Evolutionary conservation across 2,329 filamentous ascomycete species (phyloP).

Genomic region (Chaetomium sp.): DNA sequence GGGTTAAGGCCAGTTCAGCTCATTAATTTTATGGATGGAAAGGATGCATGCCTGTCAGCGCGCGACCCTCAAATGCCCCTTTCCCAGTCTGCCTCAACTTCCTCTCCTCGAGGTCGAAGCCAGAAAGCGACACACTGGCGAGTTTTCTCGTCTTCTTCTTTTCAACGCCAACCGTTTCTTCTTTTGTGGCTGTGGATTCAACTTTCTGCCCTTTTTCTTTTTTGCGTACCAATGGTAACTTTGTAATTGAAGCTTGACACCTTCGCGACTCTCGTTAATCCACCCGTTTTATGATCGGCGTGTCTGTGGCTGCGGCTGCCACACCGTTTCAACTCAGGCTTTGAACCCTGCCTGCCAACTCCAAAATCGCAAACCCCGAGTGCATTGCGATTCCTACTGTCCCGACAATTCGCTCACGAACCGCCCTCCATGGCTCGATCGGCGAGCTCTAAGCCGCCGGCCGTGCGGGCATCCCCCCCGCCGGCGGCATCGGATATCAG

Average conservation of each 20-base stretch:
- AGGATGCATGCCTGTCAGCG: conserved; percentile 26
- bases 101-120: conserved; percentile 23
- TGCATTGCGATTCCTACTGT: conserved; percentile 7
- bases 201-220: conserved; percentile 29
- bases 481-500: conserved; percentile 16
- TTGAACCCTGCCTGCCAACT: conserved; percentile 13
- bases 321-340: conserved; percentile 14
- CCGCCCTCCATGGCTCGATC: conserved; percentile 44
- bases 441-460: conserved; percentile 43
- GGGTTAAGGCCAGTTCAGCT: conserved; percentile 36
- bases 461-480: conserved; percentile 33
- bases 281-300: conserved; percentile 30
- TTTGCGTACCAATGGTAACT: conserved; percentile 33
- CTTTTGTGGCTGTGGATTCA: conserved; percentile 26
- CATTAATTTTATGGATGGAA: conserved; percentile 28
- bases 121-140: conserved; percentile 23
- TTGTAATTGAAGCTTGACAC: conserved; percentile 46
- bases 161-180: conserved; percentile 19
- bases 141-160: conserved; percentile 22
- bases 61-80: conserved; percentile 28
- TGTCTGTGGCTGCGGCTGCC: conserved; percentile 26
- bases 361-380: background rate
- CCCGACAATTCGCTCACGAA: conserved; percentile 4
- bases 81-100: conserved; percentile 23
- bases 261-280: conserved; percentile 48